Percentiles rank a stretch among this genome's conserved stretches.
These are phyloP conservation scores for Linnemannia elongata DNA, from an alignment of 192 early-diverging fungal species.

Conservation along the genomic window DNA sequence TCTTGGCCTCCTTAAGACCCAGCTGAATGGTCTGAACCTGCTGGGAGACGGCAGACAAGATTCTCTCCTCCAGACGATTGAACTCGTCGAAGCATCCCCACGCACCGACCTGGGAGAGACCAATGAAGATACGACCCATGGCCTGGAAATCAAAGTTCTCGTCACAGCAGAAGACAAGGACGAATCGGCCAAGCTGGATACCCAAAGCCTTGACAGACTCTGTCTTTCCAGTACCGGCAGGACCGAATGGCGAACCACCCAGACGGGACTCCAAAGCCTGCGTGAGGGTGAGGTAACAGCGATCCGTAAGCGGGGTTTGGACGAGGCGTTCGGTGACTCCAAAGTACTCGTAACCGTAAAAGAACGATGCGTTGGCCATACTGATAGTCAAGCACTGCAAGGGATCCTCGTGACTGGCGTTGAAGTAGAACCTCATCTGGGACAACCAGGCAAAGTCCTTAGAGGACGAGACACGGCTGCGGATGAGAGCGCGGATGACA, in stretches of 20 bases:
- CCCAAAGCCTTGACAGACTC: conserved; percentile 99
- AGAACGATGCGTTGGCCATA: conserved; percentile 96
- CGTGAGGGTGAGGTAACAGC: conserved; percentile 98
- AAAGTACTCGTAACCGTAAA: conserved; percentile 98
- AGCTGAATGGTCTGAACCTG: conserved; percentile 99
- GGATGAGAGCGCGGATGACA: conserved; percentile 79
- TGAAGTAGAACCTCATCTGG: conserved; percentile 93
- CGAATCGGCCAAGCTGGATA: conserved; percentile 94
- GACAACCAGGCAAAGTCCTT: conserved; percentile 97
- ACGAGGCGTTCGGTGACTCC: conserved; percentile 97
- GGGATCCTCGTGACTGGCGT: conserved; percentile 70
- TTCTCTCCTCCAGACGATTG: conserved; percentile 98
- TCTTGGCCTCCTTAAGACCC: conserved; percentile 77
- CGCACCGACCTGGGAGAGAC: conserved; percentile 98
- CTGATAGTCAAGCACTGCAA: conserved; percentile 79
- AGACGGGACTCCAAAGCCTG: conserved; percentile 94
- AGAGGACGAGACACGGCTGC: conserved; percentile 60
- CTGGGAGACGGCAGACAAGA: conserved; percentile 98
- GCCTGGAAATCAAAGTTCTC: conserved; percentile 99
- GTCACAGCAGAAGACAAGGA: conserved; percentile 99
- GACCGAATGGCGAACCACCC: conserved; percentile 98
- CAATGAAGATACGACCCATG: conserved; percentile 99
- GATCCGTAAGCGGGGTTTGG: conserved; percentile 98
- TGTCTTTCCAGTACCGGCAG: conserved; percentile 99
- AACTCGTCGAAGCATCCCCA: conserved; percentile 99